Evolutionary conservation across 2,329 filamentous ascomycete genomes (phyloP), one percentile per base, ranked within the genome.

Genomic region (Nothophoma quercina): DNA sequence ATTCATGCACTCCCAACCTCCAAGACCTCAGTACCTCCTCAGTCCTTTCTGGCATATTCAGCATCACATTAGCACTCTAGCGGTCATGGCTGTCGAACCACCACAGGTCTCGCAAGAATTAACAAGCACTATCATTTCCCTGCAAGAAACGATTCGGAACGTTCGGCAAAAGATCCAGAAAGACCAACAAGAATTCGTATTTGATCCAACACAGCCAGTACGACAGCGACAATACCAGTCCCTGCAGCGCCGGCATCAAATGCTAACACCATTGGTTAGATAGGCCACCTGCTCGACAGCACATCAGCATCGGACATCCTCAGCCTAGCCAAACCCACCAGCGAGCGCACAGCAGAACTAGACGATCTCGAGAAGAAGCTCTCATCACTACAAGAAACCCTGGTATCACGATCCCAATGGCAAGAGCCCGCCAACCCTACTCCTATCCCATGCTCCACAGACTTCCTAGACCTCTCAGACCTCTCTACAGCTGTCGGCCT

Each of bases 261-360:
- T n/a, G 5, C 44, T 40, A 22, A 48, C 5, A 6, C 5, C 5
- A 1, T 5, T n/a, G n/a, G n/a, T n/a, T 26, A 53, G 50, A 53
- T 53, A n/a, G 50, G 43, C 38, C 50, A 53, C 19, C 32, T 53
- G 1, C 43, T 53, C 15, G 50, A 53, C 38, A 47, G 16, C 43
- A 29, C 22, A 2, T 1, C 6, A 2, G 32, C 42, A 21, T n/a
- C 23, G 12, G 18, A 32, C 21, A 53, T 53, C 32, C 32, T 53
- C 2, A 28, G 19, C 25, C 50, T 53, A 0, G 50, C 50, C 12
- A 42, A 32, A 13, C 38, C 50, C 6, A 47, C 43, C 13, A 43
- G 32, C 22, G 43, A 42, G 6, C 36, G 10, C 1, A 30, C n/a
- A 9, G 16, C 19, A 3, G 38, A 47, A 9, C 38, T 53, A 7